Evolutionary conservation across 2,329 filamentous ascomycete genomes (phyloP).

Genomic region (Aaosphaeria arxii): DNA sequence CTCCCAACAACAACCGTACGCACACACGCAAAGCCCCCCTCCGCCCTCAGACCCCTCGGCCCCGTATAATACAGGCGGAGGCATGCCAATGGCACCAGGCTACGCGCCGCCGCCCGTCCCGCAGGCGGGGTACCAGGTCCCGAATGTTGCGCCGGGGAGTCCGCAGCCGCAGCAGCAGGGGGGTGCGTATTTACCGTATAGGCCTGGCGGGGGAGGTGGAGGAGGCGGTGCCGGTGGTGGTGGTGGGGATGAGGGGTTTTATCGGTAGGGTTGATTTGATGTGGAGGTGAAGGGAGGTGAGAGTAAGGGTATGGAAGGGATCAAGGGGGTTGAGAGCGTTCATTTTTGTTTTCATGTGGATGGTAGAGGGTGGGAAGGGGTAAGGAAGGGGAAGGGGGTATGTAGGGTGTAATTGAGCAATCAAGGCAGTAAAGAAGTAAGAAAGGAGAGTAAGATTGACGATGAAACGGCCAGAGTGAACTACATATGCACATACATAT

Average conservation of each 20-base stretch:
- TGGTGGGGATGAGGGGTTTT: constrained; percentile 29
- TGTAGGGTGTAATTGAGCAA: too few species aligned
- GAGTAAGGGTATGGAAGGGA: neutral
- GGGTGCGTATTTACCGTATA: constrained; percentile 29
- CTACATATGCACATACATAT: too few species aligned
- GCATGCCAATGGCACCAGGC: neutral
- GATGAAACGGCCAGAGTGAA: too few species aligned
- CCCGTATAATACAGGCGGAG: constrained; percentile 21
- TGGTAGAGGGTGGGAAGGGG: too few species aligned
- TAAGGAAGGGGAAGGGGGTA: too few species aligned
- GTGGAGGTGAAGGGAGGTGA: neutral
- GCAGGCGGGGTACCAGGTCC: constrained; percentile 28
- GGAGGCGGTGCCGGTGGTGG: constrained; percentile 10
- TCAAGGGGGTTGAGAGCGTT: neutral
- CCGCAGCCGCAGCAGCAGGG: constrained; percentile 16
- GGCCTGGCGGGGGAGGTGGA: constrained; percentile 26
- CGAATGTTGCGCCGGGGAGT: constrained; percentile 25
- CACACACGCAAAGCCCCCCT: constrained; percentile 23
- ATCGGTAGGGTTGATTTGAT: constrained; percentile 8
- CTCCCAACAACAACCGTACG: constrained; percentile 4
- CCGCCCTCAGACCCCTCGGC: constrained; percentile 11
- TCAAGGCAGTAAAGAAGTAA: too few species aligned
- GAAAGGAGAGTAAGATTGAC: too few species aligned
- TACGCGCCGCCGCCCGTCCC: constrained; percentile 28
- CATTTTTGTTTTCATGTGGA: too few species aligned